Conservation (phyloP, 2,329 filamentous ascomycete genomes). For the Colletotrichum horii region DNA sequence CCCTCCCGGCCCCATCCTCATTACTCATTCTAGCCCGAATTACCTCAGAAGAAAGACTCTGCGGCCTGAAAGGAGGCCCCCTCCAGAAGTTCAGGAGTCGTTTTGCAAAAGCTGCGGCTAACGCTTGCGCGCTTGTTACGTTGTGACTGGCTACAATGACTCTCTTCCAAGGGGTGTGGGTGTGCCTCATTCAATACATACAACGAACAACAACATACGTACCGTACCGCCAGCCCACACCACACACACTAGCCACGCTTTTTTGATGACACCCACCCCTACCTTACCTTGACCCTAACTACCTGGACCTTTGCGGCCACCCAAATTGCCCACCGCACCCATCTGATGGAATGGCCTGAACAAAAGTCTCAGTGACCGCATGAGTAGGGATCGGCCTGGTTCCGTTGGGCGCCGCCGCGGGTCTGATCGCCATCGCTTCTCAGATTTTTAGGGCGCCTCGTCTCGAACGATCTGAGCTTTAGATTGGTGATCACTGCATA, state of each 20-base stretch:
- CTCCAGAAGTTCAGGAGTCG: background rate
- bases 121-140: background rate
- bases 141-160: background rate
- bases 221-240: background rate
- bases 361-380: background rate
- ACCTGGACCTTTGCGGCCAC: background rate
- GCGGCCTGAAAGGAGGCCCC: background rate
- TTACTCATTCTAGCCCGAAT: constrained; percentile 19
- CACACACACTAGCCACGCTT: background rate
- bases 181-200: background rate
- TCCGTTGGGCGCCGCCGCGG: constrained; percentile 18
- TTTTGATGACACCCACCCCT: background rate
- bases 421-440: constrained; percentile 13
- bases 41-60: constrained; percentile 3
- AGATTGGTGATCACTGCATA: constrained; percentile 21
- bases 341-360: background rate
- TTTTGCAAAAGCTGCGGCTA: background rate
- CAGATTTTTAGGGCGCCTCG: constrained; percentile 13
- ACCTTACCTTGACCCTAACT: background rate
- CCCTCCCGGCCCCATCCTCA: constrained; percentile 15
- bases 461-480: constrained; percentile 17
- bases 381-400: constrained; percentile 18
- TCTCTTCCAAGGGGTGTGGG: background rate
- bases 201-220: background rate
- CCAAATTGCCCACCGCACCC: background rate